Evolutionary conservation across 192 early-diverging fungal species (phyloP).

Genomic region (Diversispora epigaea): DNA sequence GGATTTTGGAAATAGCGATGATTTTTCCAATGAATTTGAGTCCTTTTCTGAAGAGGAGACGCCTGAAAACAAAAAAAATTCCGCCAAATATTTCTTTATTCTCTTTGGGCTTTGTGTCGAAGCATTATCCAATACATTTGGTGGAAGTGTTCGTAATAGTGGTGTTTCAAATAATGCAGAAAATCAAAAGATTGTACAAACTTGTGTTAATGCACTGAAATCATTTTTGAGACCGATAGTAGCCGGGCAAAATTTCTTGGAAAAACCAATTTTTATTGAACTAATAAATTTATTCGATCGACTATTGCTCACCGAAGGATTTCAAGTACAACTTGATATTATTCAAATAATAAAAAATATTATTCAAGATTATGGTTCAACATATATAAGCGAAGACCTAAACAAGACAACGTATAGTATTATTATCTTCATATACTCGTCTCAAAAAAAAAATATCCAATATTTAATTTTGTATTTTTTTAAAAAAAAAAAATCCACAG

Average conservation of each 20-base stretch:
- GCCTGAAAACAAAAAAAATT: slow-evolving; percentile 16
- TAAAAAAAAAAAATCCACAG: neutral
- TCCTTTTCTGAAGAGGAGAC: neutral
- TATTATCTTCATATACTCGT: neutral
- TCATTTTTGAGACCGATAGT: slow-evolving; percentile 53
- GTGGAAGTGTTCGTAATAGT: slow-evolving; percentile 25
- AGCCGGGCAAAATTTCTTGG: slow-evolving; percentile 41
- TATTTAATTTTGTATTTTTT: neutral
- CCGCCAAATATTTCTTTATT: slow-evolving; percentile 57
- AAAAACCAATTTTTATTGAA: slow-evolving; percentile 62
- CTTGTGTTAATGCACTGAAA: slow-evolving; percentile 54
- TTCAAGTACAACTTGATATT: slow-evolving; percentile 11
- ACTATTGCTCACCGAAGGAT: slow-evolving; percentile 59
- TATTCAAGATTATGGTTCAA: slow-evolving; percentile 40
- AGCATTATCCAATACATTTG: slow-evolving; percentile 47
- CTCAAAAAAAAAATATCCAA: neutral
- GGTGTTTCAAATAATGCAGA: slow-evolving; percentile 45
- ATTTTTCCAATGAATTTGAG: neutral
- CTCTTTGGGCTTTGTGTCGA: slow-evolving; percentile 74
- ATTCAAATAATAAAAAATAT: slow-evolving; percentile 48
- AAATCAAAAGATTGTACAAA: slow-evolving; percentile 41
- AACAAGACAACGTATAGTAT: neutral
- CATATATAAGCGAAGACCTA: slow-evolving; percentile 42
- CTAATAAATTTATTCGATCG: slow-evolving; percentile 70
- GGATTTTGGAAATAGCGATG: neutral